Conservation (phyloP, 495 filamentous ascomycete genomes). For the Podospora conica region DNA sequence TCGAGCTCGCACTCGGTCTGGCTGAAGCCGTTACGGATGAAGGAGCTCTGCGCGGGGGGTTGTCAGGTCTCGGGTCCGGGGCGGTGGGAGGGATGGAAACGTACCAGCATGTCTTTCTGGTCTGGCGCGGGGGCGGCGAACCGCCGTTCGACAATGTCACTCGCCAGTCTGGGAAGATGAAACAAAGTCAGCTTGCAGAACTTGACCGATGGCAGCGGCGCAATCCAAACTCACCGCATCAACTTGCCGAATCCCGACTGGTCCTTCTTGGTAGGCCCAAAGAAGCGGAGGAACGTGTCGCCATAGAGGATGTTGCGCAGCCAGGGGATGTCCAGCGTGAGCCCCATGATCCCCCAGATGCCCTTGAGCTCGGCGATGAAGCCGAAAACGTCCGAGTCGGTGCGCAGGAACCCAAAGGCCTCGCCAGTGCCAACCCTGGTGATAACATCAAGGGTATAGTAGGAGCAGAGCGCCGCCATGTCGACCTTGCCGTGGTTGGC, state of each 20-base stretch:
- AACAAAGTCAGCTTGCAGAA: neutral
- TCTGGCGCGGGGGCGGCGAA: constrained; percentile 28
- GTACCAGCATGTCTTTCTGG: constrained; percentile 37
- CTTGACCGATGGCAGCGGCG: neutral
- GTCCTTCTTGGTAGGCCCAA: constrained; percentile 52
- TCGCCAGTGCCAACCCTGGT: constrained; percentile 46
- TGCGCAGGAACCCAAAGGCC: constrained; percentile 39
- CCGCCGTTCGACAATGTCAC: constrained; percentile 27
- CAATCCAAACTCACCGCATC: constrained; percentile 11
- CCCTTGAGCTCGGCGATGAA: constrained; percentile 33
- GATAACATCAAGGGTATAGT: constrained; percentile 48
- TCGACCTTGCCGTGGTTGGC: constrained; percentile 26
- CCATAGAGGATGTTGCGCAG: neutral
- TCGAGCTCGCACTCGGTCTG: constrained; percentile 32
- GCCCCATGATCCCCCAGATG: neutral
- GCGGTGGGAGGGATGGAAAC: constrained; percentile 18
- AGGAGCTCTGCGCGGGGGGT: constrained; percentile 22
- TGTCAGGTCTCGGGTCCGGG: neutral
- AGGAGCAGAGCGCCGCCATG: constrained; percentile 36
- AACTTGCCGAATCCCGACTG: constrained; percentile 37
- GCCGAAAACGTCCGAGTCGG: constrained; percentile 44
- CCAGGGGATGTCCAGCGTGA: neutral
- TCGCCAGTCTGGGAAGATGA: neutral
- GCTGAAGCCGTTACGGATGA: constrained; percentile 28
- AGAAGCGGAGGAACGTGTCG: constrained; percentile 36